phyloP scores from a whole-genome alignment of 177 flowering plant species.

The Vitis hybrid region DNA sequence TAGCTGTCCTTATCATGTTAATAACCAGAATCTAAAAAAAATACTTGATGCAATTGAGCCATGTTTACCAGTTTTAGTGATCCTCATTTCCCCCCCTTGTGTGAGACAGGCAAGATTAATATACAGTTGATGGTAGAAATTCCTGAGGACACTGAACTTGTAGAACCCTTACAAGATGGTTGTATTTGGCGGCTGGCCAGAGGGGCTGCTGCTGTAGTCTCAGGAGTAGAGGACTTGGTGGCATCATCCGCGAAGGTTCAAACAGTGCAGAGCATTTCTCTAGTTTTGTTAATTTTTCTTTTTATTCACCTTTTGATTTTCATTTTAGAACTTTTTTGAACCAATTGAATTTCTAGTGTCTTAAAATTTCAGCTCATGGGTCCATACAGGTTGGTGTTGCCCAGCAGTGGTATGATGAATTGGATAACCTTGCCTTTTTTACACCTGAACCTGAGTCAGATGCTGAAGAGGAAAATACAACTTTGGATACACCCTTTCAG shows the following conservation, averaged over 20 bases:
- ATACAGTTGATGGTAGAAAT: slow-evolving; percentile 57
- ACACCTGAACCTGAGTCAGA: slow-evolving; percentile 34
- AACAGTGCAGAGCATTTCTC: neutral
- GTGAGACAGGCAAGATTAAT: slow-evolving; percentile 59
- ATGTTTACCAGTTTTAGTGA: neutral
- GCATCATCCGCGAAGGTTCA: slow-evolving; percentile 57
- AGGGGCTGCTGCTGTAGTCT: slow-evolving; percentile 72
- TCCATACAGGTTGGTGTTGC: slow-evolving; percentile 76
- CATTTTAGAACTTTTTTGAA: neutral
- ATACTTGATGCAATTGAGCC: neutral
- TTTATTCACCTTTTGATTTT: neutral
- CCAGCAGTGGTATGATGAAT: slow-evolving; percentile 90
- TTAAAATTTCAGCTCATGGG: slow-evolving; percentile 2
- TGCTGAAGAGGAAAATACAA: slow-evolving; percentile 32
- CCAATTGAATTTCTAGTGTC: neutral
- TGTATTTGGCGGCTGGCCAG: slow-evolving; percentile 89
- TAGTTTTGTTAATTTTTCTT: neutral
- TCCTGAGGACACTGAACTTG: slow-evolving; percentile 66
- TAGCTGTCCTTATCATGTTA: neutral
- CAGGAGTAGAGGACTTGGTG: slow-evolving; percentile 36
- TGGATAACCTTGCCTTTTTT: slow-evolving; percentile 68
- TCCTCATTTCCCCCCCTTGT: neutral
- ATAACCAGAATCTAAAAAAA: neutral
- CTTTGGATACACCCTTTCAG: slow-evolving; percentile 18
- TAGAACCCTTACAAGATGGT: slow-evolving; percentile 69